Evolutionary conservation across 768 basidiomycete species (phyloP).

Genomic region (Filobasidium floriforme): DNA sequence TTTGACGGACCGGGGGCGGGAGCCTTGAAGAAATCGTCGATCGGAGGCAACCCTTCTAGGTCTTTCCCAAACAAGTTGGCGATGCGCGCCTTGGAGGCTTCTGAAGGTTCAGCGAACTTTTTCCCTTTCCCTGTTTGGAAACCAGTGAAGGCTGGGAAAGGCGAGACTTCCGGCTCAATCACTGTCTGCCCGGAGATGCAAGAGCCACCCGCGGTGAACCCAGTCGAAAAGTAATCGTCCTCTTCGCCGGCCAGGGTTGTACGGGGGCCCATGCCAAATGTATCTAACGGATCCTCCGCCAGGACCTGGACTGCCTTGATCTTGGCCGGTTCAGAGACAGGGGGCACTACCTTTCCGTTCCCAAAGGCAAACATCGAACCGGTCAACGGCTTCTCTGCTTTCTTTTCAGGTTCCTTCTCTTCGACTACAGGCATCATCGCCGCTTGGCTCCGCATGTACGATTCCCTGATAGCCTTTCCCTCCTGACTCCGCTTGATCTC

Average conservation of each 20-base stretch:
- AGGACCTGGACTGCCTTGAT: not conserved
- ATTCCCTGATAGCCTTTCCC: not conserved
- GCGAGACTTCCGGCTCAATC: not conserved
- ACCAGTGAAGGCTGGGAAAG: not conserved
- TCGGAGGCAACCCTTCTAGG: not conserved
- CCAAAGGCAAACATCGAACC: not conserved
- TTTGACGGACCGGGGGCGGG: not conserved
- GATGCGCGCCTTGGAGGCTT: constrained; percentile 13
- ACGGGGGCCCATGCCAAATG: not conserved
- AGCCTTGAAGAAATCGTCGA: not conserved
- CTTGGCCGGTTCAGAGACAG: not conserved
- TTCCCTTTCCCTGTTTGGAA: constrained; percentile 8
- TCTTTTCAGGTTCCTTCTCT: not conserved
- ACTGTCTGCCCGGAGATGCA: not conserved
- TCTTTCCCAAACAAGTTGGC: constrained; percentile 24
- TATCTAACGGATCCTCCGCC: not conserved
- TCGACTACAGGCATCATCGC: not conserved
- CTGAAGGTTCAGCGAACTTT: constrained; percentile 14
- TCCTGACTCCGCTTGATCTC: not conserved
- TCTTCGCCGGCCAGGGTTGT: not conserved
- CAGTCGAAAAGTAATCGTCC: constrained; percentile 1
- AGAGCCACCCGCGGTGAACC: not conserved
- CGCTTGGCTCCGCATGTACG: too few relatives aligned
- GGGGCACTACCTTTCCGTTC: not conserved
- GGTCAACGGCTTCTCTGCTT: not conserved